A percentile compares a stretch with the other conserved stretches of the same genome.
Conservation (phyloP, 331 rosid genomes). For the Cydonia oblonga region DNA sequence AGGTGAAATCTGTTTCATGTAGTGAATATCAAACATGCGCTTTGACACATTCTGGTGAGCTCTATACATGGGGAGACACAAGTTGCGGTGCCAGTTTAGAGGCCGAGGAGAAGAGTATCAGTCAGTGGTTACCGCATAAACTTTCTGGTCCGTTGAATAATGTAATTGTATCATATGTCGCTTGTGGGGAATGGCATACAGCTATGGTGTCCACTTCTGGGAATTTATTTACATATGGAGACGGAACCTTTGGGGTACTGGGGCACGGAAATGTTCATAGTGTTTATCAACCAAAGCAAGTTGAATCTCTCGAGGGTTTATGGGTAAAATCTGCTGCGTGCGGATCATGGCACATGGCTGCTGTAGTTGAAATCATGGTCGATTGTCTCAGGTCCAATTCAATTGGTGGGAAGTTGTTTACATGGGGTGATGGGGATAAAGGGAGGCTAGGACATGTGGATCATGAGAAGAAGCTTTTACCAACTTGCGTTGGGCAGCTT, state of each 20-base stretch:
- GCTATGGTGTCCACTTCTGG: slow-evolving; percentile 64
- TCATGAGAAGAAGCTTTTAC: slow-evolving; percentile 49
- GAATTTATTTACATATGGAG: slow-evolving; percentile 66
- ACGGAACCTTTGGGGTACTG: slow-evolving; percentile 86
- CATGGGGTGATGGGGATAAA: slow-evolving; percentile 87
- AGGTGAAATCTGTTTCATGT: slow-evolving; percentile 43
- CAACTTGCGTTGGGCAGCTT: slow-evolving; percentile 61
- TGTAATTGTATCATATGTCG: slow-evolving; percentile 31
- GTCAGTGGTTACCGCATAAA: slow-evolving; percentile 60
- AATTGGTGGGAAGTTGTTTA: slow-evolving; percentile 53
- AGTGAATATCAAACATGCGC: slow-evolving; percentile 82
- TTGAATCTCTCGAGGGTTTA: slow-evolving; percentile 53
- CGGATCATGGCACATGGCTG: slow-evolving; percentile 90
- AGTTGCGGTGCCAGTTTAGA: slow-evolving; percentile 28
- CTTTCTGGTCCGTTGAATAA: slow-evolving; percentile 52
- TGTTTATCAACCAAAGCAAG: slow-evolving; percentile 61
- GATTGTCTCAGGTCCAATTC: slow-evolving; percentile 36
- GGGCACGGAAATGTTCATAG: slow-evolving; percentile 61
- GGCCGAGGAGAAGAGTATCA: slow-evolving; percentile 27
- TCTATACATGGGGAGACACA: slow-evolving; percentile 71
- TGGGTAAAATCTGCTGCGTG: slow-evolving; percentile 68
- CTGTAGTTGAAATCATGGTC: slow-evolving; percentile 45
- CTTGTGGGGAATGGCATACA: slow-evolving; percentile 93
- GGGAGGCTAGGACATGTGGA: slow-evolving; percentile 66
- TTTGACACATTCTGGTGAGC: slow-evolving; percentile 52